Evolutionary conservation across 352 stramenopile species (phyloP).

Genomic region (Elongisporangium anandrum): DNA sequence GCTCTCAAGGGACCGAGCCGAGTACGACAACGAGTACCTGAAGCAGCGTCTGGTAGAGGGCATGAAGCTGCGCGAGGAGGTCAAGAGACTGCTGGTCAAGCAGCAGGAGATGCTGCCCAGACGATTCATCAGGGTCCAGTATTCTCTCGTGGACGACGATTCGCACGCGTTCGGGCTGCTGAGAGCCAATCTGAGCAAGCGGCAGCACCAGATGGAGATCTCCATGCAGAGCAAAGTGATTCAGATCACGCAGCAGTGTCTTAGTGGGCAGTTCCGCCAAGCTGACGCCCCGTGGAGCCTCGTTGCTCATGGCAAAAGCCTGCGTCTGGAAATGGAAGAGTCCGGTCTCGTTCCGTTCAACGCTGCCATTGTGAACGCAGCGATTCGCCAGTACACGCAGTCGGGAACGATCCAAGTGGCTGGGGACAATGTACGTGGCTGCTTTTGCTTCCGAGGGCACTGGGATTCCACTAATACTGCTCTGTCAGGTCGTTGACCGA

Average conservation of each 20-base stretch:
- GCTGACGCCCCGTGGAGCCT: not conserved
- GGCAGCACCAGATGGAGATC: not conserved
- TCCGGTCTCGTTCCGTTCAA: not conserved
- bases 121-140: not conserved
- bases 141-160: not conserved
- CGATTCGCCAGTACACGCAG: not conserved
- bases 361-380: not conserved
- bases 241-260: not conserved
- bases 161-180: not conserved
- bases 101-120: not conserved
- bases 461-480: no score
- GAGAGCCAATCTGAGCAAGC: not conserved
- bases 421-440: not conserved
- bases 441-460: no score
- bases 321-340: not conserved
- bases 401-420: not conserved
- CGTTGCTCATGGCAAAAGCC: not conserved
- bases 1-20: not conserved
- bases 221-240: not conserved
- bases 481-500: not conserved
- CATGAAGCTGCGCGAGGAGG: not conserved
- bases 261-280: not conserved
- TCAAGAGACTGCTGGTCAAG: not conserved
- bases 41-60: not conserved
- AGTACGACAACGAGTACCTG: not conserved